phyloP scores from a whole-genome alignment of 768 basidiomycete species.

The Dacryopinax spathularia region DNA sequence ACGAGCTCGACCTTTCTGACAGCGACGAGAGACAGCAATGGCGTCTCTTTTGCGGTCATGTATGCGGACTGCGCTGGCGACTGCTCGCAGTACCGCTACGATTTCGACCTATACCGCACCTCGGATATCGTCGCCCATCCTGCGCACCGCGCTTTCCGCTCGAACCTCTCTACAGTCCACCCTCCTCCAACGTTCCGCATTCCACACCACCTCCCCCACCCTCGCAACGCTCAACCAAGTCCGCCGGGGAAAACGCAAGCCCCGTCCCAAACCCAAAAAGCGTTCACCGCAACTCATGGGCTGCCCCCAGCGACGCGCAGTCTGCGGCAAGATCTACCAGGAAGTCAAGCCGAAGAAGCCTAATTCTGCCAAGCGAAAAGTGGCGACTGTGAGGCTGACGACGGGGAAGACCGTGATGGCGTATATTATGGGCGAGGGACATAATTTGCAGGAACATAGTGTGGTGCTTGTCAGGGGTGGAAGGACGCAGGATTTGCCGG shows the following conservation, averaged over 20 bases:
- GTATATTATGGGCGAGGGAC: slow-evolving; percentile 94
- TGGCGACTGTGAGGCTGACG: slow-evolving; percentile 81
- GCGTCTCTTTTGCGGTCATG: not conserved
- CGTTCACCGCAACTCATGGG: slow-evolving; percentile 67
- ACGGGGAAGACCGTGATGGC: slow-evolving; percentile 82
- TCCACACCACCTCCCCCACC: slow-evolving; percentile 12
- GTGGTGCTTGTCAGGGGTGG: slow-evolving; percentile 93
- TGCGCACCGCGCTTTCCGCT: not conserved
- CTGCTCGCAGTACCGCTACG: not conserved
- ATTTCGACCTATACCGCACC: not conserved
- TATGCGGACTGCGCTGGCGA: not conserved
- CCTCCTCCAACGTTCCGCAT: slow-evolving; percentile 6
- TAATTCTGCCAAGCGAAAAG: slow-evolving; percentile 96
- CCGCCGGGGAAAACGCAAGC: slow-evolving; percentile 49
- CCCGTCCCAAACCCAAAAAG: slow-evolving; percentile 34
- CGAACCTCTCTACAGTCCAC: not conserved
- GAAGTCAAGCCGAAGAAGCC: slow-evolving; percentile 90
- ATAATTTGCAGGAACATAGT: slow-evolving; percentile 94
- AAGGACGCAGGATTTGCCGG: slow-evolving; percentile 91
- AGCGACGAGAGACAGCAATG: not conserved
- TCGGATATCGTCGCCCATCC: not conserved
- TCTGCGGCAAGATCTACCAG: slow-evolving; percentile 60
- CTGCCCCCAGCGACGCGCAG: slow-evolving; percentile 81
- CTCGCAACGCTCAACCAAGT: slow-evolving; percentile 74
- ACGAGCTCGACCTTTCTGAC: too few species aligned